Percentiles rank a stretch among this genome's conserved stretches.
phyloP scores from a whole-genome alignment of 2,329 filamentous ascomycete species.

The Cytospora schulzeri region DNA sequence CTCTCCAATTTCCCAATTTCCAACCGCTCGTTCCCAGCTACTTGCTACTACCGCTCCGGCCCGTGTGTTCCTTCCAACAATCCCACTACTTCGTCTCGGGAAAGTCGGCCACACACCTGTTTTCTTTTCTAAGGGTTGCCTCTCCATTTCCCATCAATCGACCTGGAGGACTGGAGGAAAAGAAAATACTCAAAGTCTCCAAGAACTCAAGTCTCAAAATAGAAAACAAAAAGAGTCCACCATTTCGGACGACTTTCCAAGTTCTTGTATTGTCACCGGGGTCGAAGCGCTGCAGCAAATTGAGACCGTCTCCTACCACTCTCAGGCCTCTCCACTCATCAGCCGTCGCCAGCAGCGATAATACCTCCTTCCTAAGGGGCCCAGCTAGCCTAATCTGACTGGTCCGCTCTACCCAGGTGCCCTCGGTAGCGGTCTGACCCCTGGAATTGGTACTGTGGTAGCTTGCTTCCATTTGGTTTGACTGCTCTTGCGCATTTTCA shows the following conservation, averaged over 20 bases:
- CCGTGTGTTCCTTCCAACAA: background rate
- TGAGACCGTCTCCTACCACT: slow-evolving; percentile 15
- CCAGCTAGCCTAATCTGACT: slow-evolving; percentile 24
- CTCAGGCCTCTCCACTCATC: slow-evolving; percentile 20
- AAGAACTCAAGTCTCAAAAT: slow-evolving; percentile 2
- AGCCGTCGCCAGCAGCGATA: slow-evolving; percentile 23
- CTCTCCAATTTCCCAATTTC: slow-evolving; percentile 13
- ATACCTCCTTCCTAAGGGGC: slow-evolving; percentile 23
- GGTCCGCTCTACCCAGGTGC: slow-evolving; percentile 21
- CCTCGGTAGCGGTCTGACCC: slow-evolving; percentile 24
- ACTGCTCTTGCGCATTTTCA: slow-evolving; percentile 19
- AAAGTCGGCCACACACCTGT: background rate
- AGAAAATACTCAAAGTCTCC: background rate
- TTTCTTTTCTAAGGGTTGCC: background rate
- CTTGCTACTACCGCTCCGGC: slow-evolving; percentile 2
- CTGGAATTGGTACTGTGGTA: slow-evolving; percentile 21
- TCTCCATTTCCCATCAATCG: background rate
- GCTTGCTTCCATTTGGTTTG: slow-evolving; percentile 11
- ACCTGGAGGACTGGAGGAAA: slow-evolving; percentile 1
- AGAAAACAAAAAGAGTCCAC: slow-evolving; percentile 4
- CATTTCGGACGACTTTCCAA: slow-evolving; percentile 22
- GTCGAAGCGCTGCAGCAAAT: slow-evolving; percentile 19
- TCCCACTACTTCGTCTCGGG: background rate
- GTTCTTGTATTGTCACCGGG: slow-evolving; percentile 23
- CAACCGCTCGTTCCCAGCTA: slow-evolving; percentile 10